Conservation (phyloP, 164 flowering plant species). For the Stephania japonica region DNA sequence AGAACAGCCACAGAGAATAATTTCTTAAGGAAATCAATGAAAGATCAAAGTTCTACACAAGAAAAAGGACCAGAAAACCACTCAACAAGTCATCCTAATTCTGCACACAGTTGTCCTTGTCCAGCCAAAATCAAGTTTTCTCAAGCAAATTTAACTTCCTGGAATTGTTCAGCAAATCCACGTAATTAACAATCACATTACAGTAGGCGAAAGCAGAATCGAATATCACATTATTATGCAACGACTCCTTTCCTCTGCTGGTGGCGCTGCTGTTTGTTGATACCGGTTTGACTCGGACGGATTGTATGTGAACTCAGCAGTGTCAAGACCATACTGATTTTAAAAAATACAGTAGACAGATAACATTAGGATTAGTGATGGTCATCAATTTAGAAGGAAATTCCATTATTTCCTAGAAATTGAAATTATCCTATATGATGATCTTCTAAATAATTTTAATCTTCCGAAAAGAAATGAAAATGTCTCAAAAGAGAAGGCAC, state of each 20-base stretch:
- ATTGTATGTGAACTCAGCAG: slow-evolving; percentile 80
- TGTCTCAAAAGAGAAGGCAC: not conserved
- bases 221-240: slow-evolving; percentile 63
- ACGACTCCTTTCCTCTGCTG: slow-evolving; percentile 55
- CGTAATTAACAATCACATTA: not conserved
- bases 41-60: slow-evolving; percentile 16
- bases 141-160: slow-evolving; percentile 8
- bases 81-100: slow-evolving; percentile 5
- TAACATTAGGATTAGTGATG: not conserved
- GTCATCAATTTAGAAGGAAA: not conserved
- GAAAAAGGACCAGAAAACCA: not conserved
- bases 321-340: slow-evolving; percentile 79
- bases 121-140: slow-evolving; percentile 9
- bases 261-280: slow-evolving; percentile 48
- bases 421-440: not conserved
- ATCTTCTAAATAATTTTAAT: not conserved
- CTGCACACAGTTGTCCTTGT: slow-evolving; percentile 18
- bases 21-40: not conserved
- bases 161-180: not conserved
- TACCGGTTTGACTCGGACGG: slow-evolving; percentile 57
- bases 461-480: not conserved
- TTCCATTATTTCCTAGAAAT: not conserved
- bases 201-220: not conserved
- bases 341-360: slow-evolving; percentile 1
- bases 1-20: not conserved